Evolutionary conservation across 2,329 filamentous ascomycete species (phyloP).

Genomic region (Fusarium mangiferae): DNA sequence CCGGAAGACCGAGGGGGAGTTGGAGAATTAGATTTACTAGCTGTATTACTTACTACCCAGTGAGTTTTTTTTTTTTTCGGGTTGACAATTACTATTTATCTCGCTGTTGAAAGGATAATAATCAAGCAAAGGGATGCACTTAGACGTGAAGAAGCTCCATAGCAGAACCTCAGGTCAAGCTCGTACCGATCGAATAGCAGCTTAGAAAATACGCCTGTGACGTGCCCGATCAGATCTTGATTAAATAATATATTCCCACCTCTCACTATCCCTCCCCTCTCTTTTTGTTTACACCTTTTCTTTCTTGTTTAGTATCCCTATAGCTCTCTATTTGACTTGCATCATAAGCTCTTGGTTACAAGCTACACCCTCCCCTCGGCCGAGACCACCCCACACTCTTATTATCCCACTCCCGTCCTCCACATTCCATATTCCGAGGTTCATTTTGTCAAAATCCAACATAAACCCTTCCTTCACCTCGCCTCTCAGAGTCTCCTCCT

Average conservation of each 20-base stretch:
- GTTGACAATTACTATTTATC: neutral
- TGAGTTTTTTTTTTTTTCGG: too few species aligned
- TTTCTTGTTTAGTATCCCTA: neutral
- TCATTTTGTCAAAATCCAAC: conserved; percentile 14
- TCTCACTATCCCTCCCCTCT: neutral
- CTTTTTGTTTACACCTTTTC: neutral
- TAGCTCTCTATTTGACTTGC: conserved; percentile 3
- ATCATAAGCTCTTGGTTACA: conserved; percentile 10
- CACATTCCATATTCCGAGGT: conserved; percentile 33
- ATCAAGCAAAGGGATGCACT: neutral
- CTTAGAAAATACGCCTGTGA: conserved; percentile 25
- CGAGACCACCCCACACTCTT: conserved; percentile 39
- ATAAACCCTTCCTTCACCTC: conserved; percentile 12
- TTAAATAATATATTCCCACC: neutral
- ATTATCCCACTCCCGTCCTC: conserved; percentile 24
- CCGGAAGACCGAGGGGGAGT: conserved; percentile 31
- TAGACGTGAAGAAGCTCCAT: conserved; percentile 18
- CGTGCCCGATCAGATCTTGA: conserved; percentile 4
- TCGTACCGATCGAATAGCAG: neutral
- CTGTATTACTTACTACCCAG: neutral
- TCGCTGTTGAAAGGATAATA: neutral
- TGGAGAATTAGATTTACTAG: conserved; percentile 15
- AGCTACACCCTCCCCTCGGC: conserved; percentile 38
- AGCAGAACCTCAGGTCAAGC: conserved; percentile 3
- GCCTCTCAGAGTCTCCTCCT: neutral